A percentile compares a stretch with the other conserved stretches of the same genome.
phyloP scores from a whole-genome alignment of 2,329 filamentous ascomycete genomes.

The Colletotrichum euphorbiae region DNA sequence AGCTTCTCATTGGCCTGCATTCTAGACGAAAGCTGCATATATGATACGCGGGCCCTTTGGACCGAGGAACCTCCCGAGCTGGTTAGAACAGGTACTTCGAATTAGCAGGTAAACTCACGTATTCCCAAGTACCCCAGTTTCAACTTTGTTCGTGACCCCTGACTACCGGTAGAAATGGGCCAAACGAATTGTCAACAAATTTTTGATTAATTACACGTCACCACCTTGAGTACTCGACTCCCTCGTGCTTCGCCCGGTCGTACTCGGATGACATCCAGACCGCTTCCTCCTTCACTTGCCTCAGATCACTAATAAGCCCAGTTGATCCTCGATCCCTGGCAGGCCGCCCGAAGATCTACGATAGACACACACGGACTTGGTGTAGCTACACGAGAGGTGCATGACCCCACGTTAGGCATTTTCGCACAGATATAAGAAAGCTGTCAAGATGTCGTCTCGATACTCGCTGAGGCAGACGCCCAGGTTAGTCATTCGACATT shows the following conservation, averaged over 20 bases:
- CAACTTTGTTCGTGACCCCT: conserved; percentile 31
- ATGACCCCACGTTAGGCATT: conserved; percentile 33
- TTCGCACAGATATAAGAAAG: conserved; percentile 25
- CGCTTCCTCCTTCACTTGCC: conserved; percentile 20
- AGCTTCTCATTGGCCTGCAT: conserved; percentile 35
- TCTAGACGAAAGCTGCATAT: conserved; percentile 37
- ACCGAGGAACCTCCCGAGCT: conserved; percentile 28
- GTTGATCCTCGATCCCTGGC: conserved; percentile 23
- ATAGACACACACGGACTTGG: conserved; percentile 25
- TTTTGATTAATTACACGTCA: too few relatives aligned
- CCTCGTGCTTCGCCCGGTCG: conserved; percentile 29
- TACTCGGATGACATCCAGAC: conserved; percentile 30
- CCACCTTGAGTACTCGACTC: too few relatives aligned
- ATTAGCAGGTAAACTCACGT: neutral
- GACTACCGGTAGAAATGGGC: conserved; percentile 40
- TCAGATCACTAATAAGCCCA: conserved; percentile 16
- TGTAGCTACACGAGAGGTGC: conserved; percentile 39
- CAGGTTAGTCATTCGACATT: conserved; percentile 45
- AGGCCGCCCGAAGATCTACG: conserved; percentile 23
- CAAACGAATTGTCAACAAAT: conserved; percentile 40
- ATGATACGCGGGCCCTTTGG: conserved; percentile 25
- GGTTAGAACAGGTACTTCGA: conserved; percentile 19
- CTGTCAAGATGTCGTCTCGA: conserved; percentile 50
- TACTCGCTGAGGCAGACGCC: conserved; percentile 54
- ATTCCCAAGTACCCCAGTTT: conserved; percentile 18